A percentile compares a stretch with the other conserved stretches of the same genome.
Conservation (phyloP, 108 stramenopile genomes). For the Schizochytrium sp. region DNA sequence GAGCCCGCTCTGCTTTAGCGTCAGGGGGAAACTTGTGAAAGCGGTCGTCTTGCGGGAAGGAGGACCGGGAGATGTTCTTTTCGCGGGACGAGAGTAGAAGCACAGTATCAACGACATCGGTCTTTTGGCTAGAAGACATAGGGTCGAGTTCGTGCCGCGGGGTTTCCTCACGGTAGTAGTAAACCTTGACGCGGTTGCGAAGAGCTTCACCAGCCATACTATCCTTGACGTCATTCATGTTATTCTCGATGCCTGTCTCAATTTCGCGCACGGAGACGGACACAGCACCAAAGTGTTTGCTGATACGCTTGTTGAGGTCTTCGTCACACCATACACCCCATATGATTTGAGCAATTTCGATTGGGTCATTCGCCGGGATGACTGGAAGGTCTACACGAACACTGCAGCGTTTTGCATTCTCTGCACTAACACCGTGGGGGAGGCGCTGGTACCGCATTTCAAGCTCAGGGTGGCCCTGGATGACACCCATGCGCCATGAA, state of each 20-base stretch:
- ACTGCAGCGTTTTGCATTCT: slow-evolving; percentile 45
- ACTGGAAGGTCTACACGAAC: slow-evolving; percentile 42
- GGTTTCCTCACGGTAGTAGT: slow-evolving; percentile 57
- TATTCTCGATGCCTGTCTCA: slow-evolving; percentile 34
- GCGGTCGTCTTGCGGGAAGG: slow-evolving; percentile 16
- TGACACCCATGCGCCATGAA: slow-evolving; percentile 30
- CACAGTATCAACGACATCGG: slow-evolving; percentile 58
- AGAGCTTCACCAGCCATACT: not conserved
- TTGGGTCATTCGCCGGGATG: slow-evolving; percentile 33
- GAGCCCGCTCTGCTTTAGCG: slow-evolving; percentile 19
- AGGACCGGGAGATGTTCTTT: slow-evolving; percentile 29
- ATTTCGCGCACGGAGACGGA: slow-evolving; percentile 54
- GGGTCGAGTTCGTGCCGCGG: slow-evolving; percentile 11
- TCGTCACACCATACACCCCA: slow-evolving; percentile 53
- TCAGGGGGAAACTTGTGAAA: slow-evolving; percentile 53
- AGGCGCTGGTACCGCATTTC: slow-evolving; percentile 60
- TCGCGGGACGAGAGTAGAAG: slow-evolving; percentile 41
- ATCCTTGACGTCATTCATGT: not conserved
- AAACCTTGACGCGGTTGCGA: slow-evolving; percentile 45
- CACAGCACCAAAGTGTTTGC: slow-evolving; percentile 57
- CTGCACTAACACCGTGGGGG: slow-evolving; percentile 43
- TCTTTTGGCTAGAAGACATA: not conserved
- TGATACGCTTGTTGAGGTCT: slow-evolving; percentile 61
- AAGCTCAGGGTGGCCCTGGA: slow-evolving; percentile 15
- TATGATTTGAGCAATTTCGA: not conserved